phyloP scores from a whole-genome alignment of 805 yeast genomes.

The Candida oleophila region DNA sequence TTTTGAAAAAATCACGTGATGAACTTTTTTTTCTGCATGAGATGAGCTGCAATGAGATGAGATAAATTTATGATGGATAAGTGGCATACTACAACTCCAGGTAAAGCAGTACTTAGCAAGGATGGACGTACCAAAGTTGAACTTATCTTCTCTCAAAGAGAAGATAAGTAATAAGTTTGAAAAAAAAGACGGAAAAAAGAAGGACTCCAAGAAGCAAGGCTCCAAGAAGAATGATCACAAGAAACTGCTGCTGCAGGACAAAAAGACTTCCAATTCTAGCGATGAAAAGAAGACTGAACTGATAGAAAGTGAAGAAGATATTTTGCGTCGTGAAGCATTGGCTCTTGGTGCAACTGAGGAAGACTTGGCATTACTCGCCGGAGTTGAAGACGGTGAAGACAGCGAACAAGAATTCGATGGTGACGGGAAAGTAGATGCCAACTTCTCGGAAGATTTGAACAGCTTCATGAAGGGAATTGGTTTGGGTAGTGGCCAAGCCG shows the following conservation, averaged over 20 bases:
- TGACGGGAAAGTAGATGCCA: constrained; percentile 39
- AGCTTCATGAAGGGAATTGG: constrained; percentile 70
- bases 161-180: constrained; percentile 56
- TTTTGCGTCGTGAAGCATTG: constrained; percentile 69
- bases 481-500: constrained; percentile 41
- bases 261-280: constrained; percentile 3
- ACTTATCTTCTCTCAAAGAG: constrained; percentile 60
- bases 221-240: constrained; percentile 15
- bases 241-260: constrained; percentile 5
- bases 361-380: constrained; percentile 65
- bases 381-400: constrained; percentile 49
- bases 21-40: constrained; percentile 2
- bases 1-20: constrained; percentile 2
- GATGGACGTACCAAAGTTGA: constrained; percentile 48
- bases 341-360: constrained; percentile 86
- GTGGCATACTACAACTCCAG: background rate
- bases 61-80: constrained; percentile 5
- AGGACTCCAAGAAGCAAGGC: constrained; percentile 11
- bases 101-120: no score
- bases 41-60: constrained; percentile 7
- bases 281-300: background rate
- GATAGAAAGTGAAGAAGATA: constrained; percentile 21
- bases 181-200: constrained; percentile 11
- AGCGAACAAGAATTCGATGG: constrained; percentile 54
- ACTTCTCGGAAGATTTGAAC: constrained; percentile 53